phyloP scores from a whole-genome alignment of 768 basidiomycete genomes.

The Suillus tomentosus region DNA sequence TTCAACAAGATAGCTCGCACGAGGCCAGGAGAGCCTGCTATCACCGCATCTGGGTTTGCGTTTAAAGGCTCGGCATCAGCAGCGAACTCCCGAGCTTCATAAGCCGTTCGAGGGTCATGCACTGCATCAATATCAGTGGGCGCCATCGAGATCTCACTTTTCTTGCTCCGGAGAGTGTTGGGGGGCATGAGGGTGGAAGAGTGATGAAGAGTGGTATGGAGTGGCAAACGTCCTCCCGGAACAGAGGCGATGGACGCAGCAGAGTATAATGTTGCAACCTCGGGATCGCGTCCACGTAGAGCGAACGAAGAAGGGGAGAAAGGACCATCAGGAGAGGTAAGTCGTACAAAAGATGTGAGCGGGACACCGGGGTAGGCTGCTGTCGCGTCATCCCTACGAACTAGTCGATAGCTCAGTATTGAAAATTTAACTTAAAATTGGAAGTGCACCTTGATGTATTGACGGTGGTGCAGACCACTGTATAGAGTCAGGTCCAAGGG shows the following conservation, averaged over 20 bases:
- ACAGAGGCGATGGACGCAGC: constrained; percentile 79
- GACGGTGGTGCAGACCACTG: constrained; percentile 18
- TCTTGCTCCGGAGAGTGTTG: constrained; percentile 26
- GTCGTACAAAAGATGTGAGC: constrained; percentile 66
- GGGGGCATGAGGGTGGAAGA: constrained; percentile 27
- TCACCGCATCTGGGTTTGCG: constrained; percentile 63
- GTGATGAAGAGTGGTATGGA: constrained; percentile 38
- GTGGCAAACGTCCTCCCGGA: constrained; percentile 44
- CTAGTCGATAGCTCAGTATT: background rate
- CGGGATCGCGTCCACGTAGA: constrained; percentile 59
- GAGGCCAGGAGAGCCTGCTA: constrained; percentile 78
- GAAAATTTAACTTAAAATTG: background rate
- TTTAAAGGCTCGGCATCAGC: constrained; percentile 68
- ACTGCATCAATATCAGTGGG: constrained; percentile 32
- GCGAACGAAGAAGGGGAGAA: constrained; percentile 43
- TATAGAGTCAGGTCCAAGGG: constrained; percentile 20
- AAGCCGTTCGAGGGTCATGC: constrained; percentile 48
- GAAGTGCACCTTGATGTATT: constrained; percentile 22
- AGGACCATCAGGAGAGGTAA: constrained; percentile 67
- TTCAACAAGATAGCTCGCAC: constrained; percentile 82
- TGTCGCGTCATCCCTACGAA: constrained; percentile 21
- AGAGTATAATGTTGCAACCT: constrained; percentile 86
- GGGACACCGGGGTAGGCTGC: constrained; percentile 62
- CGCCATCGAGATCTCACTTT: constrained; percentile 22
- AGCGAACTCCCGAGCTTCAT: constrained; percentile 78